Evolutionary conservation across 768 basidiomycete genomes (phyloP).

Genomic region (Mrakia hoshinonis): DNA sequence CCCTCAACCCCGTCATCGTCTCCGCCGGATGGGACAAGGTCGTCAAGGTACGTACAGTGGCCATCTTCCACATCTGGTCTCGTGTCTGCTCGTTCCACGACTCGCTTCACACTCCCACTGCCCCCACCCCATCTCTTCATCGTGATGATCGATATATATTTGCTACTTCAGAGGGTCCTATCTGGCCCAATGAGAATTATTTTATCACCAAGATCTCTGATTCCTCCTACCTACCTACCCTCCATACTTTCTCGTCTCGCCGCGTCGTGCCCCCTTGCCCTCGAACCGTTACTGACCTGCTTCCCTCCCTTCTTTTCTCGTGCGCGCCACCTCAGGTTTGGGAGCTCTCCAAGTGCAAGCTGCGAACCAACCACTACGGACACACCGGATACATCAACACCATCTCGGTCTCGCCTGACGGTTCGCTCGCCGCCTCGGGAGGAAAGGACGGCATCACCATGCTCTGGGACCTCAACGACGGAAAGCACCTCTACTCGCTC

Average conservation of each 20-base stretch:
- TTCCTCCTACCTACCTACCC: conserved; percentile 41
- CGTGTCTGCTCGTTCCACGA: conserved; percentile 27
- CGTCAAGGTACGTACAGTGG: conserved; percentile 77
- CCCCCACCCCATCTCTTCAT: conserved; percentile 26
- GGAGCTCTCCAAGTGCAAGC: conserved; percentile 99
- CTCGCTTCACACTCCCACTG: neutral
- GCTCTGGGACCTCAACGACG: conserved; percentile 99
- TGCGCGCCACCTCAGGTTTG: conserved; percentile 63
- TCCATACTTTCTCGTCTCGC: neutral
- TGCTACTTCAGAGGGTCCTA: conserved; percentile 76
- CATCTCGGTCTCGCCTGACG: conserved; percentile 95
- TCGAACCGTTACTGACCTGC: conserved; percentile 26
- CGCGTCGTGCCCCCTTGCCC: neutral
- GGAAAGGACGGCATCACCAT: conserved; percentile 99
- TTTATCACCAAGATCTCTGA: conserved; percentile 79
- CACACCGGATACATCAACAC: conserved; percentile 99
- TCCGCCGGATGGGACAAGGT: conserved; percentile 99
- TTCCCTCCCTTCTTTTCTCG: conserved; percentile 6
- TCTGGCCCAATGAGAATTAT: conserved; percentile 59
- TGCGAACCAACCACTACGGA: conserved; percentile 99
- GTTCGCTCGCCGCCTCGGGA: conserved; percentile 95
- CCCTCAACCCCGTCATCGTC: conserved; percentile 94
- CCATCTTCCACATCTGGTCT: neutral
- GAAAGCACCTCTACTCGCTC: conserved; percentile 99
- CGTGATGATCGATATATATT: conserved; percentile 58